These are phyloP conservation scores for Aspergillus chevalieri DNA, from an alignment of 2,329 filamentous ascomycete species.

Conservation along the genomic window DNA sequence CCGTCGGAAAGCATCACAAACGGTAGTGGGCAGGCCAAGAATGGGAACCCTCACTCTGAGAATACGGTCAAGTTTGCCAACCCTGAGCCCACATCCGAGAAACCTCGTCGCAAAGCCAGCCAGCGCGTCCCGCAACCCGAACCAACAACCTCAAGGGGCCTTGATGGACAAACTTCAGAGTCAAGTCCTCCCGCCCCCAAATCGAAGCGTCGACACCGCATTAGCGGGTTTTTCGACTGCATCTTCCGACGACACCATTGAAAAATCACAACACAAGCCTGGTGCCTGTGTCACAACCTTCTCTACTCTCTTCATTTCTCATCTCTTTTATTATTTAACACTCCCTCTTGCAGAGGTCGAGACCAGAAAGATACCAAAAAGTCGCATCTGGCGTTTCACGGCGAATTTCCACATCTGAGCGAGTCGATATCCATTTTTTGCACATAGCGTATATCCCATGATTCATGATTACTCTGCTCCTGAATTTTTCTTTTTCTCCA, in stretches of 20 bases:
- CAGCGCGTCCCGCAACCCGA: neutral
- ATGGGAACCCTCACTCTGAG: neutral
- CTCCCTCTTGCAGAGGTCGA: conserved; percentile 9
- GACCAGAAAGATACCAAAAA: neutral
- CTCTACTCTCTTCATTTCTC: neutral
- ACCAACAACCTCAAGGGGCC: neutral
- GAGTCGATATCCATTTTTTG: neutral
- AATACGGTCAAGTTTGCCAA: neutral
- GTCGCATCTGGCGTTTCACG: neutral
- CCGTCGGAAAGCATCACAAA: conserved; percentile 2
- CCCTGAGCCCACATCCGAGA: neutral
- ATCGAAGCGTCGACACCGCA: conserved; percentile 25
- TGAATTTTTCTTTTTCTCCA: neutral
- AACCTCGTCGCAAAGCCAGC: neutral
- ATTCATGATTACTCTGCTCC: neutral
- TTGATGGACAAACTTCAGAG: neutral
- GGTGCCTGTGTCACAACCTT: conserved; percentile 3
- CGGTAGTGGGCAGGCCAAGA: neutral
- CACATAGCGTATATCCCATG: neutral
- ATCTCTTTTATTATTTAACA: neutral
- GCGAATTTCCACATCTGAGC: neutral
- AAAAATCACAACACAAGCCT: conserved; percentile 10
- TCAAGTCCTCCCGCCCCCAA: conserved; percentile 13
- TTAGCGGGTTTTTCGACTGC: conserved; percentile 25
- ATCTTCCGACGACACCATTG: conserved; percentile 21